phyloP scores from a whole-genome alignment of 1,139 yeast species.

The Suhomyces maxii region DNA sequence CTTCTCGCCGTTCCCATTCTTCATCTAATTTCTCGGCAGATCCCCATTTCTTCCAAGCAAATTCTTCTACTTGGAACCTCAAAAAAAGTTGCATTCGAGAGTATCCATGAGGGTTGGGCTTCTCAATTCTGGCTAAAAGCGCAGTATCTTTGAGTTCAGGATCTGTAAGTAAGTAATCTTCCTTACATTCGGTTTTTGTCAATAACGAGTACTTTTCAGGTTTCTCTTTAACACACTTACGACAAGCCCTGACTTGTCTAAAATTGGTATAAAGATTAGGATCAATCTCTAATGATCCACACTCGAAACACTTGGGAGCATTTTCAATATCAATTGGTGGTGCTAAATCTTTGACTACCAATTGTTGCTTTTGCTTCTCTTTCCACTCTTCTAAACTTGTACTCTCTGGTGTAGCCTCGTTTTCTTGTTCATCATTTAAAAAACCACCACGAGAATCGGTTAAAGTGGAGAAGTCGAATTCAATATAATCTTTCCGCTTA shows the following conservation, averaged over 20 bases:
- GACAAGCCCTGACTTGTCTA: slow-evolving; percentile 69
- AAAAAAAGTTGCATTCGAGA: slow-evolving; percentile 91
- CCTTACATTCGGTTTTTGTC: slow-evolving; percentile 93
- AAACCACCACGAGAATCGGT: slow-evolving; percentile 88
- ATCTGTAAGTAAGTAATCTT: slow-evolving; percentile 89
- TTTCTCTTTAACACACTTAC: slow-evolving; percentile 63
- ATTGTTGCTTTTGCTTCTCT: slow-evolving; percentile 48
- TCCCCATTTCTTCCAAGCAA: slow-evolving; percentile 94
- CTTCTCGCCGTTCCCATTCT: slow-evolving; percentile 89
- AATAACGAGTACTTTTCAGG: slow-evolving; percentile 89
- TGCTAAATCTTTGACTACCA: slow-evolving; percentile 52
- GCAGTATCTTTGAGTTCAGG: slow-evolving; percentile 78
- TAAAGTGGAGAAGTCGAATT: slow-evolving; percentile 89
- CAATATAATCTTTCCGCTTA: slow-evolving; percentile 73
- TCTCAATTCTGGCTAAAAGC: slow-evolving; percentile 74
- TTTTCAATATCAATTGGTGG: slow-evolving; percentile 69
- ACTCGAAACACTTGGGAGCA: slow-evolving; percentile 82
- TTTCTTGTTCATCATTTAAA: slow-evolving; percentile 33
- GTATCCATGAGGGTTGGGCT: slow-evolving; percentile 94
- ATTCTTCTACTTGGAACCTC: slow-evolving; percentile 87
- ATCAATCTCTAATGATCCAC: slow-evolving; percentile 78
- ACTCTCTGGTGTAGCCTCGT: slow-evolving; percentile 32
- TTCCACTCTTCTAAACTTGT: slow-evolving; percentile 76
- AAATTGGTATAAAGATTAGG: slow-evolving; percentile 68
- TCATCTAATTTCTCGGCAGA: slow-evolving; percentile 81